phyloP scores from a whole-genome alignment of 371 early-diverging fungal species.

The Apophysomyces sp. region DNA sequence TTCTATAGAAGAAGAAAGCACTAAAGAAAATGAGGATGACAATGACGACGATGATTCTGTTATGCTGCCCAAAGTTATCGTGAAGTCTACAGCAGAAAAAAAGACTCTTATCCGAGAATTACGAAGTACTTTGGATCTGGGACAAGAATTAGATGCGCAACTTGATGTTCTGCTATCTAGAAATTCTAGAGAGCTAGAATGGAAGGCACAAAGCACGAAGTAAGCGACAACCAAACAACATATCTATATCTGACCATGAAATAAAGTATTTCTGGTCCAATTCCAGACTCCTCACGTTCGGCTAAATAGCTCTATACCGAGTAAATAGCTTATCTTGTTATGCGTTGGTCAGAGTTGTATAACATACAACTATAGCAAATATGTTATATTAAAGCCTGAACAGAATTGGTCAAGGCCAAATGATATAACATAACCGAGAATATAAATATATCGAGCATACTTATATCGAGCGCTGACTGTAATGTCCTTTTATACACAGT shows the following conservation, averaged over 20 bases:
- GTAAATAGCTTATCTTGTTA: background rate
- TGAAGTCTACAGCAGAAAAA: background rate
- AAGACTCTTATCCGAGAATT: background rate
- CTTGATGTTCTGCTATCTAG: background rate
- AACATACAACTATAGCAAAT: background rate
- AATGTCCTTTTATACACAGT: too few relatives aligned
- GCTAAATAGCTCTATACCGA: background rate
- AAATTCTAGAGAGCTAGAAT: background rate
- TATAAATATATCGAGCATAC: too few relatives aligned
- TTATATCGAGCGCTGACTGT: too few relatives aligned
- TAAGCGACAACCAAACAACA: background rate
- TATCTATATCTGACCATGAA: too few relatives aligned
- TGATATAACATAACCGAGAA: too few relatives aligned
- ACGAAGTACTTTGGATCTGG: background rate
- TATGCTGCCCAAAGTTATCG: too few relatives aligned
- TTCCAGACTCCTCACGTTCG: background rate
- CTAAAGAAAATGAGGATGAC: background rate
- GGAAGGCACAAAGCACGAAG: background rate
- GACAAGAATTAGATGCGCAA: background rate
- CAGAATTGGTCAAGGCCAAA: too few relatives aligned
- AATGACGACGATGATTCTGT: background rate
- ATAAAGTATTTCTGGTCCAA: background rate
- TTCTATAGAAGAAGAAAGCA: background rate
- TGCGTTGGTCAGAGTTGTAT: background rate
- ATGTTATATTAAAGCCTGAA: too few relatives aligned